phyloP scores from a whole-genome alignment of 148 eudicot genomes.

The Arctostaphylos glauca region DNA sequence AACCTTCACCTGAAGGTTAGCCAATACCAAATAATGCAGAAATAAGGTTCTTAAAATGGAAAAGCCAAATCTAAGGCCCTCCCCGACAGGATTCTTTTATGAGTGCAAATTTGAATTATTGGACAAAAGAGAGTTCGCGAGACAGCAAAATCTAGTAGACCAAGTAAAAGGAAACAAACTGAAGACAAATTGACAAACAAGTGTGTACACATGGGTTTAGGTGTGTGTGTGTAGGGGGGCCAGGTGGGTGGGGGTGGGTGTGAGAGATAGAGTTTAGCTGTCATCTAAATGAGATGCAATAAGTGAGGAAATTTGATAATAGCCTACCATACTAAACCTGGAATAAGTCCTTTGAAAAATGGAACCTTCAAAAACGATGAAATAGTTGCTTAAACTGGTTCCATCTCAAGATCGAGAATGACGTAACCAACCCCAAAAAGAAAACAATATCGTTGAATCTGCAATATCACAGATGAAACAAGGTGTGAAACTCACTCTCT shows the following conservation, averaged over 20 bases:
- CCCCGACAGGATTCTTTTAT: background rate
- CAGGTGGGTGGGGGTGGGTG: background rate
- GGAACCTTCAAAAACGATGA: background rate
- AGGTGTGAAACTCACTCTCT: constrained; percentile 64
- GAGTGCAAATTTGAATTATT: background rate
- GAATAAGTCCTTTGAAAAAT: background rate
- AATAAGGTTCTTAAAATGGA: background rate
- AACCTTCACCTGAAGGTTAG: background rate
- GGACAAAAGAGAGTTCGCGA: background rate
- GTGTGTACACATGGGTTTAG: background rate
- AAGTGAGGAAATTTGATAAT: background rate
- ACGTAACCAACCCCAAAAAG: background rate
- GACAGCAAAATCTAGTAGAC: background rate
- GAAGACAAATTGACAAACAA: background rate
- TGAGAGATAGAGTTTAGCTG: background rate
- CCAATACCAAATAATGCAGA: background rate
- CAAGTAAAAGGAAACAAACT: background rate
- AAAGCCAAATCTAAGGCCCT: background rate
- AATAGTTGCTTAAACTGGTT: background rate
- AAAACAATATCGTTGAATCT: background rate
- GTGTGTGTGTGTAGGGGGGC: too few relatives aligned
- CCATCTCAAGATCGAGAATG: background rate
- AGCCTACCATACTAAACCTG: background rate
- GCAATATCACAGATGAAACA: constrained; percentile 1
- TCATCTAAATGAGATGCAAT: background rate